phyloP scores from a whole-genome alignment of 768 basidiomycete species.

The Pholiota microspora region DNA sequence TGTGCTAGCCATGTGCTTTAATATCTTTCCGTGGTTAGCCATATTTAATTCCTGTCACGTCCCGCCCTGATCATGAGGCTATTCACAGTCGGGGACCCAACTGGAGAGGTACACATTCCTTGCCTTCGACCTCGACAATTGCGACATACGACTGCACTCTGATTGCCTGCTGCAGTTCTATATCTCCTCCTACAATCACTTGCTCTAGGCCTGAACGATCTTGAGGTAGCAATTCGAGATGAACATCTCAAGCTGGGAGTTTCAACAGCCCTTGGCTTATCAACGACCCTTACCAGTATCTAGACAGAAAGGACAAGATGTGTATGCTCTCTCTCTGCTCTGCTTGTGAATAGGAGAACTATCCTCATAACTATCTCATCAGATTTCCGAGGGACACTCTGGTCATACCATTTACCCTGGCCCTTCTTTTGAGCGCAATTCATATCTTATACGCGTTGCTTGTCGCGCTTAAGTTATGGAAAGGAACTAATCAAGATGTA shows the following conservation, averaged over 20 bases:
- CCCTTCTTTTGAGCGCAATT: neutral
- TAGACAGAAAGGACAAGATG: neutral
- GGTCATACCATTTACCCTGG: neutral
- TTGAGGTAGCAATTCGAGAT: neutral
- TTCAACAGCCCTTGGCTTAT: neutral
- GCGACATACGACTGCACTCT: no score
- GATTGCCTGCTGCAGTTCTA: no score
- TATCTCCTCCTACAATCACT: neutral
- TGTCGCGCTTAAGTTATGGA: neutral
- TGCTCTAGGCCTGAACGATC: neutral
- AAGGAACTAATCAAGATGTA: neutral
- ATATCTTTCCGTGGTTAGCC: neutral
- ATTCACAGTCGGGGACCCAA: no score
- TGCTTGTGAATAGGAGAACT: no score
- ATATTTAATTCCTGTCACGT: neutral
- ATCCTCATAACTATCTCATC: no score
- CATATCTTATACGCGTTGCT: neutral
- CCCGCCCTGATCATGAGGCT: neutral
- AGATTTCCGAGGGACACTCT: conserved; percentile 1
- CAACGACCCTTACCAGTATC: neutral
- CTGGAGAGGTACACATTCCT: no score
- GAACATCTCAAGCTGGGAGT: neutral
- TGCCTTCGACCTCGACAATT: no score
- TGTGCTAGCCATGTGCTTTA: neutral
- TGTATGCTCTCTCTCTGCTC: no score